Conservation (phyloP, 805 yeast species). For the Hanseniaspora occidentalis region DNA sequence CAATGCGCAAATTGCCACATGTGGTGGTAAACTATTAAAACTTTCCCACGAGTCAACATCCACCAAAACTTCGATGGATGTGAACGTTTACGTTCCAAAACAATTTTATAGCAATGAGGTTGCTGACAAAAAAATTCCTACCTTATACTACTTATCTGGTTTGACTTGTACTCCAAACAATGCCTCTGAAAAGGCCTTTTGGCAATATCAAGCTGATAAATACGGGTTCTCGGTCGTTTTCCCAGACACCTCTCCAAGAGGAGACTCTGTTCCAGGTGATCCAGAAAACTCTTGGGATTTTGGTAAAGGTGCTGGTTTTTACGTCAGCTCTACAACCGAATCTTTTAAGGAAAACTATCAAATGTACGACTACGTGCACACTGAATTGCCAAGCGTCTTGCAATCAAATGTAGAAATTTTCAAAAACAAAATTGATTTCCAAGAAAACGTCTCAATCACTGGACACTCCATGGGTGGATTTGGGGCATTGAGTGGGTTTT, state of each 20-base stretch:
- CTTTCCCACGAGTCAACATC: constrained; percentile 56
- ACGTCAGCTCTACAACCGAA: constrained; percentile 66
- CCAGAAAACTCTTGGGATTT: constrained; percentile 56
- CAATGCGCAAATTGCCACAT: constrained; percentile 24
- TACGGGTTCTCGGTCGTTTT: constrained; percentile 80
- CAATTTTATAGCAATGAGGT: constrained; percentile 22
- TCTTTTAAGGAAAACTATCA: constrained; percentile 65
- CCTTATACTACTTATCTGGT: constrained; percentile 72
- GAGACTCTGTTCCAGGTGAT: constrained; percentile 66
- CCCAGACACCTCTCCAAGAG: constrained; percentile 95
- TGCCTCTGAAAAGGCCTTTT: constrained; percentile 85
- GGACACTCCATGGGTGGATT: constrained; percentile 99
- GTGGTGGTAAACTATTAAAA: constrained; percentile 69
- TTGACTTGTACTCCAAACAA: constrained; percentile 89
- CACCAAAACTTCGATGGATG: constrained; percentile 65
- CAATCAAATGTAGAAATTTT: constrained; percentile 23
- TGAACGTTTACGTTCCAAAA: constrained; percentile 73
- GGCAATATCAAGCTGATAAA: constrained; percentile 68
- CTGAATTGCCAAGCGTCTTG: constrained; percentile 53
- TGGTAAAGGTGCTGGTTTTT: constrained; percentile 94
- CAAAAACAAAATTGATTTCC: constrained; percentile 43
- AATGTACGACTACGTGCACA: constrained; percentile 75
- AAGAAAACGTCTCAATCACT: constrained; percentile 52
- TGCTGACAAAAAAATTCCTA: constrained; percentile 39
- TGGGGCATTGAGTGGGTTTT: constrained; percentile 68